Evolutionary conservation across 129 eudicot species (phyloP), one percentile per base, ranked within the genome.

Genomic region (Ambrosia artemisiifolia): DNA sequence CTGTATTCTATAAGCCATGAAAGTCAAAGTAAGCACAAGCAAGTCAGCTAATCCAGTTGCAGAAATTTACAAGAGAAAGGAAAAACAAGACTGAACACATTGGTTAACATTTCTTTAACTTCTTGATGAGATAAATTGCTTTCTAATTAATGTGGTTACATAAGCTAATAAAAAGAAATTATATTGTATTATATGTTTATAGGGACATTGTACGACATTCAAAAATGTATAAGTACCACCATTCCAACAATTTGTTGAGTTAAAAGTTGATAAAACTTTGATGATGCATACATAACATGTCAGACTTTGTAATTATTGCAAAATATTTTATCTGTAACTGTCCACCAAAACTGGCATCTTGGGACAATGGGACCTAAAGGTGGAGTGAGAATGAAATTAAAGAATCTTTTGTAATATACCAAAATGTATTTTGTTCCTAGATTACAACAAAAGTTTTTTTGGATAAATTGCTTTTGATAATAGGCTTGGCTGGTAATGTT

Each of bases 1-100:
- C 20, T 70, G 75, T 70, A 70, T 40, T 70, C 14, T 53, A 55
- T 7, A 54, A 12, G 75, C 28, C 64, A 69, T 11, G n/a, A 35
- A 61, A 50, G 49, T 51, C 64, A 53, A 49, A 17, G 9, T 51
- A 10, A 32, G 51, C 50, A 51, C 51, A 53, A 35, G 11, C 11
- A 69, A 16, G 32, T 17, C 49, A 18, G 34, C 62, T 69, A 35
- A 33, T 35, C 17, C 2, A 32, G 6, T 35, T 10, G 49, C 32
- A 55, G 75, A 38, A 33, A 35, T 12, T 70, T 7, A 55, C 6
- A 2, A 17, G 36, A 35, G 40, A 70, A 13, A 38, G 11, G 53
- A 70, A 70, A 70, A 19, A 53, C 55, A 8, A 56, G 40, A 56
- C 28, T 71, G 12, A 56, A 71, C 55, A 36, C 38, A 55, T 40